These are phyloP conservation scores for Forsythia viridissima DNA, from an alignment of 257 asterid genomes.

Conservation along the genomic window DNA sequence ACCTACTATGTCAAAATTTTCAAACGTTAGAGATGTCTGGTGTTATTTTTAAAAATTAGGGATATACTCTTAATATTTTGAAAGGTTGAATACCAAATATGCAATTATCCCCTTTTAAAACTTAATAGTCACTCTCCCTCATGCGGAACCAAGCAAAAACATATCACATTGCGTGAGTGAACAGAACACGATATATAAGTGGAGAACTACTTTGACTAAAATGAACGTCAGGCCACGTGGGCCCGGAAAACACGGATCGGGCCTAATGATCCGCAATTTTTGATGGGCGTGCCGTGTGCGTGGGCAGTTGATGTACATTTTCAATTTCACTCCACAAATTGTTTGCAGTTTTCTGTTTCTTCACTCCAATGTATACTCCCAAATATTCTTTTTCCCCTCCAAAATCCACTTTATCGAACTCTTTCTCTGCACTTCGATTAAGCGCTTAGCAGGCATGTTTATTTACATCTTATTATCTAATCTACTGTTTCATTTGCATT, in stretches of 20 bases:
- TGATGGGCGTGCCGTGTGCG: conserved; percentile 19
- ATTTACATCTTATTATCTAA: conserved; percentile 1
- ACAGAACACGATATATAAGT: too few species aligned
- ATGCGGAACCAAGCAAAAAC: too few species aligned
- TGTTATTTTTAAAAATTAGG: too few species aligned
- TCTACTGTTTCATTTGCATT: neutral
- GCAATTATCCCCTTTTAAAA: too few species aligned
- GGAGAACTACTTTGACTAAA: neutral
- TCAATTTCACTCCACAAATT: conserved; percentile 24
- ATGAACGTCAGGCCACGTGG: neutral
- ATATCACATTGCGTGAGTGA: too few species aligned
- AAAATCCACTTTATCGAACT: conserved; percentile 16
- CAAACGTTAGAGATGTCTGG: too few species aligned
- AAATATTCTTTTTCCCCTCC: conserved; percentile 35
- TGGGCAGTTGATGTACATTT: conserved; percentile 11
- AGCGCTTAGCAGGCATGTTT: conserved; percentile 33
- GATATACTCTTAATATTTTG: too few species aligned
- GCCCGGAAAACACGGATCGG: conserved; percentile 50
- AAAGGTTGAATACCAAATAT: too few species aligned
- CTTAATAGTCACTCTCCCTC: too few species aligned
- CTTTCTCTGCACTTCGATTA: conserved; percentile 29
- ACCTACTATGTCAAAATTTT: too few species aligned
- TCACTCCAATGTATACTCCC: conserved; percentile 32
- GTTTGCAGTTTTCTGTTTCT: neutral
- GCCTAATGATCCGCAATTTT: conserved; percentile 53